Evolutionary conservation across 2,329 filamentous ascomycete species (phyloP), one percentile per base, ranked within the genome.

Genomic region (Xylaria sp.): DNA sequence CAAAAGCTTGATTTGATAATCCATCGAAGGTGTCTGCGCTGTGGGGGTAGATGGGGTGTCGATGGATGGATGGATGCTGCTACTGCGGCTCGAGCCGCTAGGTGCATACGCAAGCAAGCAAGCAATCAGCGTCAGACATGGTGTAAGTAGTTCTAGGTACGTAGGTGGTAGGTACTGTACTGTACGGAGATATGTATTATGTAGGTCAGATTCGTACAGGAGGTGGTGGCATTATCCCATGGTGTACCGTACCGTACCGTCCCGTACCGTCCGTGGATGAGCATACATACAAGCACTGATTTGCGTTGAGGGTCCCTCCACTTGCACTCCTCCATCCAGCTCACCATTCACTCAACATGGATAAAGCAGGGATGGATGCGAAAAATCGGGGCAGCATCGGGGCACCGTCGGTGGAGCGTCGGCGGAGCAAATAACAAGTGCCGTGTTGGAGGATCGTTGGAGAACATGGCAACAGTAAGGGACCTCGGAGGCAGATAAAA

Each of bases 51-150:
- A n/a, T n/a, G n/a, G n/a, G n/a, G n/a, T n/a, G n/a, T n/a, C n/a
- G n/a, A n/a, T n/a, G n/a, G n/a, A n/a, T n/a, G n/a, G n/a, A n/a
- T 47, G 55, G n/a, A 52, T 61, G 28, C 59, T 46, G 61, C 59
- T 61, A 43, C 45, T 63, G 61, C 67, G 65, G 67, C 61, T 69
- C 65, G 67, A 66, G 63, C 67, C 67, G 67, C 65, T 58, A 54
- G 43, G 53, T 67, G 63, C 59, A 65, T 67, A 52, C 59, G 50
- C 50, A 47, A 40, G 55, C 56, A 60, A 57, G 49, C 52, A 62
- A 43, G 50, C 46, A 59, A 65, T 49, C 50, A 31, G 28, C 28
- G 28, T n/a, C n/a, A n/a, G n/a, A n/a, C 23, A 31, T 56, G 50
- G 47, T 58, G 56, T 25, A 58, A 37, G 19, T 35, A 51, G 28